Base-by-base conservation (phyloP, 345 rosid species). In the Excoecaria agallocha region DNA sequence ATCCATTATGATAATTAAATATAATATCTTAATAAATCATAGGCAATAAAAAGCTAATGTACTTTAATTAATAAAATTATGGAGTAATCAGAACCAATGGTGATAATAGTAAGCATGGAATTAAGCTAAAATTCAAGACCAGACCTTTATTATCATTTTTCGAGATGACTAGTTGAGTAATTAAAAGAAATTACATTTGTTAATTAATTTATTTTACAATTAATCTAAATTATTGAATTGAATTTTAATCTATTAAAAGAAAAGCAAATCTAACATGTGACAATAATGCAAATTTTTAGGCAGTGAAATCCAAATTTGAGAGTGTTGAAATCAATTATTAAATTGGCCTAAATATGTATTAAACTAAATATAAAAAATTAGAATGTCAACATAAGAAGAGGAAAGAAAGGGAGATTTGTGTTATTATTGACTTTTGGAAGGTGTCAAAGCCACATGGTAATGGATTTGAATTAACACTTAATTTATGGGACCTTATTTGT, bases 361-460 rank as follows among this genome's bases (percentile, higher is more conserved):
- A 6, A 19, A 57, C 25, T 63, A 12, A 43, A 35, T 3, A 22
- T 20, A 12, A 6, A 65, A 24, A 22, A 30, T 45, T 12, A 58
- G 56, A 81, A 78, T 61, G 81, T 78, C 76, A 65, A 72, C 71
- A 68, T 2, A 37, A 61, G 68, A 68, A 70, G 69, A 69, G 54
- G 54, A 25, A 62, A n/a, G 48, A 13, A 6, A 30, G 8, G 24
- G 6, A 20, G 55, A 70, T 3, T 52, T 41, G 58, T 49, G 73
- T 9, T 50, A 43, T 52, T 59, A 79, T 57, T 74, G 87, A 84
- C 82, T 66, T 72, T 66, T 51, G 58, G 64, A 72, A 52, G 12
- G 67, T 50, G 77, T 72, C 83, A 79, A 66, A 58, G 16, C 59
- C 54, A 66, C 59, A 57, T 71, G 80, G 30, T 13, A 30, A 9